Evolutionary conservation across 768 basidiomycete species (phyloP).

Genomic region (Mycena chlorophos): DNA sequence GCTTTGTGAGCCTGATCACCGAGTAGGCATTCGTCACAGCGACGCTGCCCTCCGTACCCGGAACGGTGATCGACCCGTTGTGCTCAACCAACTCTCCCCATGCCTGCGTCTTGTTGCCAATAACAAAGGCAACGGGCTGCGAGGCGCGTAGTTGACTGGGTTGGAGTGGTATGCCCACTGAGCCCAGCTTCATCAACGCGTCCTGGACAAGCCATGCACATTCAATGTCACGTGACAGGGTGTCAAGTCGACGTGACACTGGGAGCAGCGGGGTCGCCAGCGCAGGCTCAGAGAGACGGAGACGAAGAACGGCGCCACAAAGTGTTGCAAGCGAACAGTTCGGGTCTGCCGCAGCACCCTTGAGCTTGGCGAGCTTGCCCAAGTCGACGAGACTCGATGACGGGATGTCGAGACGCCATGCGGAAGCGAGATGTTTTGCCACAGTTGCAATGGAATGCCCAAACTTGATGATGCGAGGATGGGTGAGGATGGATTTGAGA

Average conservation of each 20-base stretch:
- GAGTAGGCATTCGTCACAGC: conserved; percentile 8
- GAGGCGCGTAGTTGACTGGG: conserved; percentile 1
- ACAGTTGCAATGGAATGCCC: background rate
- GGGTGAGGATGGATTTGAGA: background rate
- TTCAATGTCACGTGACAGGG: conserved; percentile 6
- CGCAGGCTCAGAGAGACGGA: background rate
- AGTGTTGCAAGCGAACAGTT: background rate
- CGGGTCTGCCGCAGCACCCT: background rate
- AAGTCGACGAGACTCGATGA: background rate
- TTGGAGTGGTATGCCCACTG: conserved; percentile 13
- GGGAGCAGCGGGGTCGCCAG: background rate
- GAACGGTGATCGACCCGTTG: conserved; percentile 3
- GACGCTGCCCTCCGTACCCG: background rate
- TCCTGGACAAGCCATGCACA: conserved; percentile 12
- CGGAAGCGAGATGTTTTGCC: background rate
- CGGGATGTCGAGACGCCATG: background rate
- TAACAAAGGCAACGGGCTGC: conserved; percentile 16
- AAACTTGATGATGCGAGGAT: background rate
- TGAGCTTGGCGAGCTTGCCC: background rate
- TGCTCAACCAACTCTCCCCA: conserved; percentile 8
- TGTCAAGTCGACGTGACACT: background rate
- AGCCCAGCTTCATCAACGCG: background rate
- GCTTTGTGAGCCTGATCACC: conserved; percentile 11
- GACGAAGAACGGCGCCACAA: background rate
- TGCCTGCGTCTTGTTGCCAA: conserved; percentile 8